Evolutionary conservation across 108 stramenopile species (phyloP).

Genomic region (Conticribra weissflogii): DNA sequence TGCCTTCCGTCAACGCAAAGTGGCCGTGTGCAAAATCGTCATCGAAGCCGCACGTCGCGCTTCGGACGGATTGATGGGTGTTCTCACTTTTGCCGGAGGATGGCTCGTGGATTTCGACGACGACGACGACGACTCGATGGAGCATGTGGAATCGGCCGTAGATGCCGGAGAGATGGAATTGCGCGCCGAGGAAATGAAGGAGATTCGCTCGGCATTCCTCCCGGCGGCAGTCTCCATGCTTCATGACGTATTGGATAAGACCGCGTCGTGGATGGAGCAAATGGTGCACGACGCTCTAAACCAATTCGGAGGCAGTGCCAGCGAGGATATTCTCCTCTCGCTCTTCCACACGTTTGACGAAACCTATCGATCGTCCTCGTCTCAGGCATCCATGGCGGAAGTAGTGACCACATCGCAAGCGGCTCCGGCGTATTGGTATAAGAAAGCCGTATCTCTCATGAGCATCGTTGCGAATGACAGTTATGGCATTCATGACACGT

Average conservation of each 20-base stretch:
- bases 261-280: conserved; percentile 70
- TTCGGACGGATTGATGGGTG: conserved; percentile 49
- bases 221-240: conserved; percentile 63
- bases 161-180: conserved; percentile 32
- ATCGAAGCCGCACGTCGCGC: conserved; percentile 59
- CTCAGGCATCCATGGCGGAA: conserved; percentile 6
- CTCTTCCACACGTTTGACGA: conserved; percentile 42
- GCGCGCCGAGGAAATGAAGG: conserved; percentile 49
- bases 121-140: conserved; percentile 36
- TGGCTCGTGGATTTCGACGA: conserved; percentile 62
- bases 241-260: conserved; percentile 68
- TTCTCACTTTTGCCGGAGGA: conserved; percentile 70
- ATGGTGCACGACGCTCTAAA: conserved; percentile 55
- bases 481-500: conserved; percentile 53
- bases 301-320: conserved; percentile 32
- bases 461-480: conserved; percentile 67
- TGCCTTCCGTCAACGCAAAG: conserved; percentile 47
- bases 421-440: conserved; percentile 70
- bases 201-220: conserved; percentile 53
- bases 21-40: conserved; percentile 37
- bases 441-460: conserved; percentile 59
- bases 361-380: not conserved
- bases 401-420: conserved; percentile 33
- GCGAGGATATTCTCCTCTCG: conserved; percentile 35
- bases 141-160: conserved; percentile 20